Base-by-base conservation (phyloP, 805 yeast genomes). In the Yarrowia divulgata region DNA sequence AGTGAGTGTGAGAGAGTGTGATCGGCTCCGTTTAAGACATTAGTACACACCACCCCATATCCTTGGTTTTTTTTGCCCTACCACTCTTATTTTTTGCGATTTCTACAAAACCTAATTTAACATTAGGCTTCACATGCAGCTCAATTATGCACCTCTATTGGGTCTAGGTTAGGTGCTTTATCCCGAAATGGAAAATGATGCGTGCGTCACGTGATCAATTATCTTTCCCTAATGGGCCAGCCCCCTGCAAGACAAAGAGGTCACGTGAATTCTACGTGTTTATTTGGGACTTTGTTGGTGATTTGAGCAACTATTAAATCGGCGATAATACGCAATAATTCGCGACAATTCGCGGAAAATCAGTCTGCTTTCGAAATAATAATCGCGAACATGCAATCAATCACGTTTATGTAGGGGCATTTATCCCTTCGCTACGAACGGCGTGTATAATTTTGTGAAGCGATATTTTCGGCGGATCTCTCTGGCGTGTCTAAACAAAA, bases 31-130 rank as follows among this genome's bases (percentile, higher is more conserved):
- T 54, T 54, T 54, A 54, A 54, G 60, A 54, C 60, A 54, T 37
- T 54, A 54, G 60, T 54, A 54, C 60, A 54, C 60, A 54, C 60
- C 60, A 54, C 60, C 37, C 60, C 60, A 54, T 39, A 19, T 54
- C 35, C 60, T 39, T 34, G 43, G 12, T 49, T 50, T 54, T 23
- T 16, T 8, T 35, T 8, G 14, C 57, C 60, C 23, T 19, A 7
- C n/a, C 29, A 5, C 8, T 43, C 42, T 50, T 54, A 39, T 39
- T 54, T 54, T 54, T 54, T 54, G 19, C 45, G 60, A 39, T 54
- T 54, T 54, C 18, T 7, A 19, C 18, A 4, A 10, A 37, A 54
- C 43, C 35, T 39, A 14, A 9, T 3, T 39, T 39, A 54, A 35
- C 14, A 32, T 54, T 54, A 39, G 14, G 0, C n/a, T 50, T 37